Evolutionary conservation across 2,329 filamentous ascomycete genomes (phyloP).

Genomic region (Fusarium tupiense): DNA sequence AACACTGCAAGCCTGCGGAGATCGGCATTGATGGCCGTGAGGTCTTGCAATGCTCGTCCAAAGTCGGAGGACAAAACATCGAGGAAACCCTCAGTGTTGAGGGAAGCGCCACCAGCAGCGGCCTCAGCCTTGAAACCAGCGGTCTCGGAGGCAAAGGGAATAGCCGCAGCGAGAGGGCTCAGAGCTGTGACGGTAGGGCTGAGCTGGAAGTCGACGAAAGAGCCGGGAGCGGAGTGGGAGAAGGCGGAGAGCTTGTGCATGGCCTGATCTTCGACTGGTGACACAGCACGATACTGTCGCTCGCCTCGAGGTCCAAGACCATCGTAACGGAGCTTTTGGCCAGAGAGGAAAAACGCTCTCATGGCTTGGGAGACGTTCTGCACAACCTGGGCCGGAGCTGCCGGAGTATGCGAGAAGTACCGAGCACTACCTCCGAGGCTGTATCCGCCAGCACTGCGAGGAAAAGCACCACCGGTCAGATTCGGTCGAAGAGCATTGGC

Average conservation of each 20-base stretch:
- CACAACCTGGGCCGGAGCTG: slow-evolving; percentile 87
- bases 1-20: slow-evolving; percentile 79
- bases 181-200: slow-evolving; percentile 92
- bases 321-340: slow-evolving; percentile 88
- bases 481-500: slow-evolving; percentile 90
- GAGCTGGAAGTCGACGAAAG: slow-evolving; percentile 88
- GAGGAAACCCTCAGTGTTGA: slow-evolving; percentile 86
- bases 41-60: slow-evolving; percentile 83
- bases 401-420: slow-evolving; percentile 90
- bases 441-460: slow-evolving; percentile 91
- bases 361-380: slow-evolving; percentile 96
- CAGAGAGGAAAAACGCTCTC: slow-evolving; percentile 90
- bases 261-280: slow-evolving; percentile 76
- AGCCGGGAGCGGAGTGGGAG: slow-evolving; percentile 70
- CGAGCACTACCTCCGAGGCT: slow-evolving; percentile 76
- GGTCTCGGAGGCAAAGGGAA: slow-evolving; percentile 57
- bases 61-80: slow-evolving; percentile 90
- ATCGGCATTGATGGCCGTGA: slow-evolving; percentile 82
- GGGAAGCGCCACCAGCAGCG: slow-evolving; percentile 62
- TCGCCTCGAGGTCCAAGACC: slow-evolving; percentile 78
- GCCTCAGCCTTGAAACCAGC: slow-evolving; percentile 56
- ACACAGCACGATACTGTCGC: slow-evolving; percentile 82
- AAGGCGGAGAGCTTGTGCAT: slow-evolving; percentile 72
- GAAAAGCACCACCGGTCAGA: slow-evolving; percentile 85
- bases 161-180: slow-evolving; percentile 70